Evolutionary conservation across 2,329 filamentous ascomycete species (phyloP).

Genomic region (Colletotrichum cereale): DNA sequence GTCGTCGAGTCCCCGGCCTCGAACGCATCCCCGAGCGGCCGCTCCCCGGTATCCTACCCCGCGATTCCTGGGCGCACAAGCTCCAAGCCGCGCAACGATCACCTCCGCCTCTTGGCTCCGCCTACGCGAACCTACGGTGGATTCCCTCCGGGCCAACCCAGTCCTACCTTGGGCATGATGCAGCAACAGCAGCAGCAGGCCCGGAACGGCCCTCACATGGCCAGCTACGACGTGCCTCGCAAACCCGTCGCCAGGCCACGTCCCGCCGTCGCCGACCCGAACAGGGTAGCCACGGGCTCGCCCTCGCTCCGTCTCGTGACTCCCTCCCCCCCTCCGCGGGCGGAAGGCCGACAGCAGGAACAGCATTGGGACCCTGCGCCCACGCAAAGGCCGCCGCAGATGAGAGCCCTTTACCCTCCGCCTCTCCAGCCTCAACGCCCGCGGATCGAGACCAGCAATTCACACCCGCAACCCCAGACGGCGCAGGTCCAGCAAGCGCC

Average conservation of each 20-base stretch:
- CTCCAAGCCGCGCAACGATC: slow-evolving; percentile 42
- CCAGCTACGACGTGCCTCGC: slow-evolving; percentile 37
- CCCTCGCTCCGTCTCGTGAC: slow-evolving; percentile 54
- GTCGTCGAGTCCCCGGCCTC: slow-evolving; percentile 61
- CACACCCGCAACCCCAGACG: slow-evolving; percentile 27
- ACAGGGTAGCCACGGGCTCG: slow-evolving; percentile 42
- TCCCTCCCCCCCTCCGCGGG: slow-evolving; percentile 46
- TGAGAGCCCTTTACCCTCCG: slow-evolving; percentile 36
- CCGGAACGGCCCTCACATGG: slow-evolving; percentile 36
- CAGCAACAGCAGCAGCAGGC: slow-evolving; percentile 40
- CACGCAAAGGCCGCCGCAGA: slow-evolving; percentile 29
- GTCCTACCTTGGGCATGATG: slow-evolving; percentile 56
- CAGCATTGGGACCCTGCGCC: slow-evolving; percentile 6
- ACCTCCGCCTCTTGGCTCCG: slow-evolving; percentile 49
- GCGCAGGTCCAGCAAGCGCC: slow-evolving; percentile 31
- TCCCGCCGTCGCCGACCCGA: slow-evolving; percentile 23
- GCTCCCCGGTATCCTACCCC: slow-evolving; percentile 51
- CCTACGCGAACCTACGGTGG: slow-evolving; percentile 49
- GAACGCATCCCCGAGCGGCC: slow-evolving; percentile 42
- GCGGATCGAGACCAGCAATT: slow-evolving; percentile 25
- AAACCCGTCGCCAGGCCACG: slow-evolving; percentile 31
- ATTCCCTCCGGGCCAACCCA: slow-evolving; percentile 55
- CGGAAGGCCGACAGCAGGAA: slow-evolving; percentile 20
- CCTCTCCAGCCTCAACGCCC: slow-evolving; percentile 32
- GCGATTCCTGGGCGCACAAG: slow-evolving; percentile 45